Conservation (phyloP, 371 early-diverging fungal genomes). For the Chytridiales sp. region DNA sequence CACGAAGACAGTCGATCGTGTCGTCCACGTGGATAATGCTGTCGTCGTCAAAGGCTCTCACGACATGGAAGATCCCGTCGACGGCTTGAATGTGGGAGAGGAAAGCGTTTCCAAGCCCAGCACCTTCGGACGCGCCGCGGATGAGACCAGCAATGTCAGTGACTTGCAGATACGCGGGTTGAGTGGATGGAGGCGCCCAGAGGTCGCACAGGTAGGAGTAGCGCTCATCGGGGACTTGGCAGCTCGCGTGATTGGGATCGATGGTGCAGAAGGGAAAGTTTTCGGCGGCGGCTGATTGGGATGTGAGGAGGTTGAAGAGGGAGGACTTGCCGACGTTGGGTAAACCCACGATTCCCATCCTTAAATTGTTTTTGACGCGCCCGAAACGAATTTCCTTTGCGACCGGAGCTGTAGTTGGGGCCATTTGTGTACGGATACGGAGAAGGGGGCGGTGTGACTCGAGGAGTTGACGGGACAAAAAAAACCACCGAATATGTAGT, state of each 20-base stretch:
- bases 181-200: constrained; percentile 63
- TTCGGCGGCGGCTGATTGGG: constrained; percentile 9
- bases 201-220: constrained; percentile 80
- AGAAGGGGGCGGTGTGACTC: too few relatives aligned
- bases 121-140: constrained; percentile 58
- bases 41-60: constrained; percentile 33
- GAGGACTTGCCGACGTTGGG: constrained; percentile 98
- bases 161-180: constrained; percentile 71
- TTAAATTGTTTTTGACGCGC: constrained; percentile 29
- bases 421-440: too few relatives aligned
- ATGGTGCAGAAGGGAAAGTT: constrained; percentile 66
- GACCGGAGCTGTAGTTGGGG: too few relatives aligned
- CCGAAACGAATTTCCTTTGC: constrained; percentile 23
- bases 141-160: constrained; percentile 99
- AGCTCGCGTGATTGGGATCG: constrained; percentile 91
- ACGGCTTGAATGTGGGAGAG: constrained; percentile 94
- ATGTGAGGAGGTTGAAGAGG: constrained; percentile 32
- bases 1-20: constrained; percentile 84
- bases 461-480: too few relatives aligned
- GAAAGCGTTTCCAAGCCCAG: constrained; percentile 91
- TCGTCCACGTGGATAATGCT: constrained; percentile 39
- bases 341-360: constrained; percentile 74
- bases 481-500: too few relatives aligned
- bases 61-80: constrained; percentile 92
- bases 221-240: constrained; percentile 87